Percentiles rank a stretch among this genome's conserved stretches.
Conservation (phyloP, 2,329 filamentous ascomycete genomes). For the Verticillium tricorpus region DNA sequence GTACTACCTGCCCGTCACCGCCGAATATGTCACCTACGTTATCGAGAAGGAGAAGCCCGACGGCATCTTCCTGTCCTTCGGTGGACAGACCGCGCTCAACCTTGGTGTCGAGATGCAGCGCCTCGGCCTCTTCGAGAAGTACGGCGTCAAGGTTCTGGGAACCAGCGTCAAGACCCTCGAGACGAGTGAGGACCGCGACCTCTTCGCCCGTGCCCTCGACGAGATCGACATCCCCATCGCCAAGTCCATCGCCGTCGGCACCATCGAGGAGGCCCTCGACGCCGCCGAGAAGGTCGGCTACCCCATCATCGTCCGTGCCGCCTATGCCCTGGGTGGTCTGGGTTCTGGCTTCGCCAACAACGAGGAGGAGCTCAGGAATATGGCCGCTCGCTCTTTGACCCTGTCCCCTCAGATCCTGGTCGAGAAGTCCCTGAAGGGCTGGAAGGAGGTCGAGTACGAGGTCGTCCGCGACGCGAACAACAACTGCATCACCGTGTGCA, state of each 20-base stretch:
- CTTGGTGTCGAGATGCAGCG: slow-evolving; percentile 96
- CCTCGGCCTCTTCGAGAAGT: slow-evolving; percentile 91
- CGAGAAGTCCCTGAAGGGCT: slow-evolving; percentile 97
- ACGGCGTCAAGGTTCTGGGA: slow-evolving; percentile 91
- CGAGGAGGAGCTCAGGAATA: slow-evolving; percentile 85
- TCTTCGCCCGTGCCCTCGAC: slow-evolving; percentile 91
- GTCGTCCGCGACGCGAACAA: slow-evolving; percentile 95
- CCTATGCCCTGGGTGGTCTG: slow-evolving; percentile 92
- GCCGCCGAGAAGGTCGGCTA: slow-evolving; percentile 87
- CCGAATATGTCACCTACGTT: slow-evolving; percentile 95
- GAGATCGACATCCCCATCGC: slow-evolving; percentile 98
- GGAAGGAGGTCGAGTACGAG: slow-evolving; percentile 99
- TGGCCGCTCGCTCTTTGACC: slow-evolving; percentile 88
- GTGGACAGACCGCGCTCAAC: slow-evolving; percentile 95
- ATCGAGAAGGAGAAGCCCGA: slow-evolving; percentile 95
- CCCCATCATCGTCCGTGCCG: slow-evolving; percentile 95
- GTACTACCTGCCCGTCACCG: slow-evolving; percentile 96
- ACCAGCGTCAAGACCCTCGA: slow-evolving; percentile 93
- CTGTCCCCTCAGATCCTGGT: slow-evolving; percentile 95
- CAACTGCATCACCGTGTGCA: slow-evolving; percentile 61
- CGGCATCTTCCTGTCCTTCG: slow-evolving; percentile 95
- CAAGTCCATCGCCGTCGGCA: slow-evolving; percentile 88
- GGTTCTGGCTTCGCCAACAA: slow-evolving; percentile 96
- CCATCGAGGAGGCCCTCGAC: slow-evolving; percentile 85
- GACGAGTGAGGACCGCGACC: slow-evolving; percentile 90